Evolutionary conservation across 345 rosid species (phyloP), one percentile per base, ranked within the genome.

Genomic region (Lepidium aucheri): DNA sequence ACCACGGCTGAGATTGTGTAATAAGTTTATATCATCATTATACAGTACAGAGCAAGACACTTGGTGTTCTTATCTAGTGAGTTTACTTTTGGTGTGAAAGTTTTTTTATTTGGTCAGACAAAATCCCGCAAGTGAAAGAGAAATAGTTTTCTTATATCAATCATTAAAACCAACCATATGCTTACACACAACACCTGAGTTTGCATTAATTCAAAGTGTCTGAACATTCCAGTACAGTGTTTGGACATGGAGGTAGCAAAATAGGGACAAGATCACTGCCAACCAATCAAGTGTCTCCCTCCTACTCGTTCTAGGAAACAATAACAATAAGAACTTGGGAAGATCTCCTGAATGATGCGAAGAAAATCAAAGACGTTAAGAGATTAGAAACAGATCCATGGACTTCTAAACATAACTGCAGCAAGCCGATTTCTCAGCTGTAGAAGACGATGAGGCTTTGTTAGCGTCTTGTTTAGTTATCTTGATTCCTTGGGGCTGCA

Each of bases 401-500:
- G 14, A 53, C 62, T 72, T 24, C 54, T 72, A 72, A 34, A 65
- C 59, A 41, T 57, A 77, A 60, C 88, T 75, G 56, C 85, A 86
- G 71, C 88, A 84, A 51, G 84, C 83, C 42, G 86, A 77, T 58
- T 72, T 82, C 53, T 74, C 85, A 8, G 83, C 69, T 59, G 86
- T 49, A 12, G 72, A 66, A 75, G 80, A 81, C 16, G 77, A 52
- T 0, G 73, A 76, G 16, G 80, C 73, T 22, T 75, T 79, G 33
- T 70, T 53, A 14, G 57, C 70, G 40, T 86, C 86, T 28, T 76
- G 77, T 65, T 84, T 86, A 64, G 78, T 86, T 70, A 86, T 82
- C 78, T 79, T 86, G 76, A 86, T 76, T 24, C 86, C 81, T 66
- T 79, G 85, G n/a, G 89, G 81, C 86, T 79, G 84, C 62, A 77